Evolutionary conservation across 768 basidiomycete genomes (phyloP).

Genomic region (Tylopilus plumbeoviolaceoides): DNA sequence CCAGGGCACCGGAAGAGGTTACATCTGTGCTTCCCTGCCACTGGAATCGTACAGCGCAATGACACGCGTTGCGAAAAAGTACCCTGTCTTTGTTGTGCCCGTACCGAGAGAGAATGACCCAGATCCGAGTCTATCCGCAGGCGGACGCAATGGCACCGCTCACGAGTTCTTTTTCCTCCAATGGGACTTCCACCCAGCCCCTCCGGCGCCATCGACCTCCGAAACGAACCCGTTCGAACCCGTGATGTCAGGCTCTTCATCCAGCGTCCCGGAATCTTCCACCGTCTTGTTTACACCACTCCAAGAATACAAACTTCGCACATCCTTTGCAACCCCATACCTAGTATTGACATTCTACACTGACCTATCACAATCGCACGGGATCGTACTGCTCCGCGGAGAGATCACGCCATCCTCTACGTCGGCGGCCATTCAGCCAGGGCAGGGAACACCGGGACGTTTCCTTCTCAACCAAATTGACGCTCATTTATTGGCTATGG

Average conservation of each 20-base stretch:
- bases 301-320: slow-evolving; percentile 86
- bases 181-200: slow-evolving; percentile 81
- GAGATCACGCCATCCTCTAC: slow-evolving; percentile 76
- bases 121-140: slow-evolving; percentile 19
- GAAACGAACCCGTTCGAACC: slow-evolving; percentile 44
- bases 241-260: slow-evolving; percentile 17
- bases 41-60: slow-evolving; percentile 69
- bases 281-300: slow-evolving; percentile 91
- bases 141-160: slow-evolving; percentile 36
- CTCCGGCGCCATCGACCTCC: slow-evolving; percentile 49
- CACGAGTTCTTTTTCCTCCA: slow-evolving; percentile 85
- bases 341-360: slow-evolving; percentile 90
- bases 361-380: slow-evolving; percentile 77
- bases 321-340: slow-evolving; percentile 85
- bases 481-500: slow-evolving; percentile 77
- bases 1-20: slow-evolving; percentile 76
- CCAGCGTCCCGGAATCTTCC: slow-evolving; percentile 49
- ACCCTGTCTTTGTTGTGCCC: slow-evolving; percentile 80
- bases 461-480: slow-evolving; percentile 75
- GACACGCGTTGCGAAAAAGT: slow-evolving; percentile 55
- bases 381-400: slow-evolving; percentile 81
- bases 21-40: slow-evolving; percentile 80
- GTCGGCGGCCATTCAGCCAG: slow-evolving; percentile 33
- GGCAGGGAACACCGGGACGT: slow-evolving; percentile 22
- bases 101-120: slow-evolving; percentile 49